phyloP scores from a whole-genome alignment of 768 basidiomycete genomes.

The Phanerochaete sordida region DNA sequence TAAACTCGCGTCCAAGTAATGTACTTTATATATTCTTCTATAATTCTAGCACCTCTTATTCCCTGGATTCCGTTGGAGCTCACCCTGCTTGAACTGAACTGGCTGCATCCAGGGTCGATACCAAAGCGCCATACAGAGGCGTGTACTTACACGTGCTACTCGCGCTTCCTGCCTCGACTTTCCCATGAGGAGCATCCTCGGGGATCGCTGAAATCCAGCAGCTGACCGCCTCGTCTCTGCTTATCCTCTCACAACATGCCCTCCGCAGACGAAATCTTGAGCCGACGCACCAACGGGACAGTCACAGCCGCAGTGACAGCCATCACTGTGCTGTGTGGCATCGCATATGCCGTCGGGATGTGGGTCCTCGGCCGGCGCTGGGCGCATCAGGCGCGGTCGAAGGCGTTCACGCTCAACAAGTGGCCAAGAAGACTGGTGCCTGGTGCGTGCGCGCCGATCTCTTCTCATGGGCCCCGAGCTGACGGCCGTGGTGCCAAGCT shows the following conservation, averaged over 20 bases:
- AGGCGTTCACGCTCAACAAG: slow-evolving; percentile 2
- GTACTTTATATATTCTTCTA: neutral
- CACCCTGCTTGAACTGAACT: no score
- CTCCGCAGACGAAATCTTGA: neutral
- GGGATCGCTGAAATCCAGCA: neutral
- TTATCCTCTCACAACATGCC: neutral
- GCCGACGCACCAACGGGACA: neutral
- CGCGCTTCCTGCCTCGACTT: neutral
- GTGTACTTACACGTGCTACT: neutral
- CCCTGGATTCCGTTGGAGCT: no score
- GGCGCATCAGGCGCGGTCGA: slow-evolving; percentile 38
- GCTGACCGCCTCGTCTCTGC: neutral
- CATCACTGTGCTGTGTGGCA: slow-evolving; percentile 31
- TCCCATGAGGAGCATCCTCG: neutral
- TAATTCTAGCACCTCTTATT: no score
- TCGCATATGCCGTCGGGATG: slow-evolving; percentile 47
- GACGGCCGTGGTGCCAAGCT: neutral
- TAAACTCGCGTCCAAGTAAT: neutral
- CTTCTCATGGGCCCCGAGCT: neutral
- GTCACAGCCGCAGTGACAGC: slow-evolving; percentile 29
- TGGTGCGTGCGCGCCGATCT: neutral
- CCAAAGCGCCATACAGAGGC: no score
- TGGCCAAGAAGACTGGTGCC: slow-evolving; percentile 1
- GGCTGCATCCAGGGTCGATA: no score
- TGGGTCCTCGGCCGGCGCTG: slow-evolving; percentile 47